A percentile compares a stretch with the other conserved stretches of the same genome.
These are phyloP conservation scores for Kwoniella bestiolae DNA, from an alignment of 768 basidiomycete genomes.

Conservation along the genomic window DNA sequence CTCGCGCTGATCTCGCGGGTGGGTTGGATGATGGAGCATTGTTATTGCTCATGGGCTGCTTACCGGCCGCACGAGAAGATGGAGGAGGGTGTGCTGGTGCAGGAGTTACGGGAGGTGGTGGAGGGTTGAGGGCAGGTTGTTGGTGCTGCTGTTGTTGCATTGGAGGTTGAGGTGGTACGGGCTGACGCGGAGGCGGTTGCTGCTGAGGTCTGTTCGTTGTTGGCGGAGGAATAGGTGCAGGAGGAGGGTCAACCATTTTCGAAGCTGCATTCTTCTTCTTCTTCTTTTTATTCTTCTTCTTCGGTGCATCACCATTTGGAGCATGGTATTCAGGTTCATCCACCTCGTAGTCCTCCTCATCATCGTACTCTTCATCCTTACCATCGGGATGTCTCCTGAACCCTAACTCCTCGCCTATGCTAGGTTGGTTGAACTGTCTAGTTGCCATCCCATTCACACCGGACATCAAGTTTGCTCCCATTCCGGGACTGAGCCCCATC, in stretches of 20 bases:
- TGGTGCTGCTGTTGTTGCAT: conserved; percentile 32
- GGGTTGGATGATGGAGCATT: conserved; percentile 39
- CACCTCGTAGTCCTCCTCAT: conserved; percentile 47
- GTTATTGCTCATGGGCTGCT: conserved; percentile 84
- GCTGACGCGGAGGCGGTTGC: conserved; percentile 37
- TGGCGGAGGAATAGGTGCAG: conserved; percentile 52
- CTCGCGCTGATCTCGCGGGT: conserved; percentile 56
- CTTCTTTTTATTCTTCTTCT: conserved; percentile 64
- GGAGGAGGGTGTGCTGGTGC: conserved; percentile 64
- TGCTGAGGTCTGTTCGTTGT: conserved; percentile 35
- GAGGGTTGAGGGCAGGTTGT: conserved; percentile 54
- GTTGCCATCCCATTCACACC: conserved; percentile 30
- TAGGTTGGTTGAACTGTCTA: conserved; percentile 28
- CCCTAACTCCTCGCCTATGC: conserved; percentile 50
- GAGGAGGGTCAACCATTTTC: conserved; percentile 38
- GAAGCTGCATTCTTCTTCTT: conserved; percentile 59
- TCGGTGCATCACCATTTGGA: conserved; percentile 47
- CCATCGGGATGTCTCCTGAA: conserved; percentile 55
- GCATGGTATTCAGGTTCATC: conserved; percentile 43
- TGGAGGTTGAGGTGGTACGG: conserved; percentile 35
- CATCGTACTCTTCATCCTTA: conserved; percentile 41
- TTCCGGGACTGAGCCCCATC: conserved; percentile 51
- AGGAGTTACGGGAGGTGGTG: conserved; percentile 60
- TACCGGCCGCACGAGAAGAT: conserved; percentile 83
- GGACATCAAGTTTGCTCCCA: conserved; percentile 61